Evolutionary conservation across 306 rosid genomes (phyloP), one percentile per base, ranked within the genome.

Genomic region (Trichosanthes cucumerina): DNA sequence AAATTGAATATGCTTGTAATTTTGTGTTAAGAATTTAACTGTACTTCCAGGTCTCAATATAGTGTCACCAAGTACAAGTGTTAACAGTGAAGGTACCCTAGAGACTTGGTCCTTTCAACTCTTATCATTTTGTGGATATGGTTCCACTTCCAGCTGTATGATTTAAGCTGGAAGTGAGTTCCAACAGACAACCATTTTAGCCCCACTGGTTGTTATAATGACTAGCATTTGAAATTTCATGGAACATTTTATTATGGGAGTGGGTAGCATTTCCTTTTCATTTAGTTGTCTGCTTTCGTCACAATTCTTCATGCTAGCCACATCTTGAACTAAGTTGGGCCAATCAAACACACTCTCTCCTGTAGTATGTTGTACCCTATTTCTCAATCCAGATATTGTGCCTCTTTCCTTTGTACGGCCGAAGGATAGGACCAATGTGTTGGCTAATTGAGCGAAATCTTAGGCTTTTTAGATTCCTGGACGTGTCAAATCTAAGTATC

Each of bases 181-280:
- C 82, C 73, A 82, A 60, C 36, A 58, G 79, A 71, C 64, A 78
- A 75, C 76, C 74, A 75, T 83, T 79, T 80, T 74, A 76, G 64
- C 80, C 92, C 89, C 89, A 88, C 88, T 43, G 59, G 43, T 81
- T 78, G 53, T 79, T 79, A 59, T 44, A 84, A 58, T 84, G 76
- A 82, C 82, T 56, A 47, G 38, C 80, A 78, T 84, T 78, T 80
- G 44, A 60, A 84, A 84, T 54, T 78, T 80, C 58, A n/a, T 60
- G 69, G 43, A 69, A 78, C 82, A 64, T 82, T 79, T 36, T 47
- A 66, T 66, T 38, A 62, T 80, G 83, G 86, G 78, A 75, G 80
- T 87, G 80, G 96, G 88, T 87, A 86, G 57, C 79, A 82, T 82
- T 78, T 91, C 88, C 80, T 83, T 86, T 36, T 91, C 92, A 84